Evolutionary conservation across 305 asterid genomes (phyloP), one percentile per base, ranked within the genome.

Genomic region (Fraxinus greggii): DNA sequence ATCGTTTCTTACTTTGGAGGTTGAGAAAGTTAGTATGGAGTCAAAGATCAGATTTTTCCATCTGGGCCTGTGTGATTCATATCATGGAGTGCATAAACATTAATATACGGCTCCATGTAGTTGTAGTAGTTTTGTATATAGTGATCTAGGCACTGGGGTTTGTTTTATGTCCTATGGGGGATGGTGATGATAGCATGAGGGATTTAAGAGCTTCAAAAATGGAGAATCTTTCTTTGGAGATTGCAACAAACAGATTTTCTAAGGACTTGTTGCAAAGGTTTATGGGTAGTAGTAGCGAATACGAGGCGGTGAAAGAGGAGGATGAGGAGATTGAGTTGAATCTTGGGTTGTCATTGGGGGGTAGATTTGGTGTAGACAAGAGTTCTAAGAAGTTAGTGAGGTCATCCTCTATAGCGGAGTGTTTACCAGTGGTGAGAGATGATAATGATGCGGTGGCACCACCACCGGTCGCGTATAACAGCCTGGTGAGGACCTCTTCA

Each of bases 331-430:
- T 92, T 42, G 99, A 95, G 88, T 81, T 95, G 93, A 95, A 89
- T 90, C 98, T 95, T 23, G 99, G 99, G 21, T 86, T 95, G 81
- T 95, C 99, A 70, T 85, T 95, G 82, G 98, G 98, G 54, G 99
- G 99, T 10, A 91, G 91, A 89, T 94, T 95, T 87, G 99, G 99
- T 8, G 94, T 95, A 51, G 98, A 95, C 77, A 95, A 86, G 85
- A 87, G 87, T 82, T 81, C 89, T 2, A 87, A 84, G 29, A 90
- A 87, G 54, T 74, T 95, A 85, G 79, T 79, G 45, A 87, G 98
- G 83, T 93, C 99, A 29, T 89, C 97, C 59, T 94, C 98, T 1
- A 79, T 94, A 42, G 99, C 99, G 13, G 88, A 92, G 78, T 91
- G 91, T 83, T 85, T 92, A 9, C 97, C 98, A 0, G 83, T 86